These are phyloP conservation scores for Adiantum capillusveneris DNA, from an alignment of 75 land plant species.

Conservation along the genomic window DNA sequence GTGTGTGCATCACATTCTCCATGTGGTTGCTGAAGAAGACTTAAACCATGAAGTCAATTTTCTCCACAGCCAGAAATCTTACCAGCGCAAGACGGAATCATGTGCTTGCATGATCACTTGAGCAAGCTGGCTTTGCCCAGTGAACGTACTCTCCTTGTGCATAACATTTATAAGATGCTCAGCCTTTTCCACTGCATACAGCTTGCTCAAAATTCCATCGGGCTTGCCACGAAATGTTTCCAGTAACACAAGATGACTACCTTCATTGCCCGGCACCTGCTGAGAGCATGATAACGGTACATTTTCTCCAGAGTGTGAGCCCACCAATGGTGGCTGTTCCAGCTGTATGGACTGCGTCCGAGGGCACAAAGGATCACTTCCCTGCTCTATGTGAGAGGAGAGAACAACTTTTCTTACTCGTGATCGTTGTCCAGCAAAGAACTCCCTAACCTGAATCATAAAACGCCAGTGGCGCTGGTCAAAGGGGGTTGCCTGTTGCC, in stretches of 20 bases:
- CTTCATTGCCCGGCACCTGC: background rate
- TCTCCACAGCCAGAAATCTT: background rate
- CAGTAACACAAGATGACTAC: background rate
- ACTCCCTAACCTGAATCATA: conserved; percentile 60
- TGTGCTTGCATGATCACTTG: conserved; percentile 63
- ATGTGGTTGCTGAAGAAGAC: too few species aligned
- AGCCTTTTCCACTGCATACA: conserved; percentile 17
- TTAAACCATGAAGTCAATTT: too few species aligned
- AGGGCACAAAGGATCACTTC: background rate
- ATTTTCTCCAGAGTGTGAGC: too few species aligned
- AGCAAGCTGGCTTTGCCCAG: conserved; percentile 75
- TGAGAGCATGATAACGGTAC: background rate
- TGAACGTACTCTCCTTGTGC: conserved; percentile 63
- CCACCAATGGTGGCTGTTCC: too few species aligned
- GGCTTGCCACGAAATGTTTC: background rate
- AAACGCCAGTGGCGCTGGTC: too few species aligned
- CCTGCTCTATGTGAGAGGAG: conserved; percentile 36
- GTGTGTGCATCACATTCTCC: too few species aligned
- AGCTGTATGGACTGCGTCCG: too few species aligned
- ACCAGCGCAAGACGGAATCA: conserved; percentile 61
- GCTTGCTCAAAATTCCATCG: background rate
- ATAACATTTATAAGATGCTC: conserved; percentile 55
- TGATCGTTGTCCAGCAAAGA: conserved; percentile 64
- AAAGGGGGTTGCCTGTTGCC: too few species aligned
- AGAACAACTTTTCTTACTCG: conserved; percentile 62